Base-by-base conservation (phyloP, 108 stramenopile species). In the Cylindrotheca fusiformis region DNA sequence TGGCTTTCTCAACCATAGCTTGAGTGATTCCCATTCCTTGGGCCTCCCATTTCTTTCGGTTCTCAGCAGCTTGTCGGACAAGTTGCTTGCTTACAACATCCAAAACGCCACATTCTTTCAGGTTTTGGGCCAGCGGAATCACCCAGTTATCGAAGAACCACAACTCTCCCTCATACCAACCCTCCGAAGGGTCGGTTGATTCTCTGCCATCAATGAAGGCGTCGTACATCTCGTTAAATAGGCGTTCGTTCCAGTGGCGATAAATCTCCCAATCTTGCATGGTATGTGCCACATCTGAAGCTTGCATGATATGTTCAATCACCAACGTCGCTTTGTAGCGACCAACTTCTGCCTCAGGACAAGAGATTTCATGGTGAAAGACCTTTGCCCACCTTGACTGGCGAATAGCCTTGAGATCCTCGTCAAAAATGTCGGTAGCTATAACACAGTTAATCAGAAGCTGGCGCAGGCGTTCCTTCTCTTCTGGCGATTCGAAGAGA, bases 221-320 rank as follows among this genome's bases (percentile, higher is more conserved):
- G 20, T 44, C 32, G 21, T 55, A 72, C 20, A 72, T 30, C 47
- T 82, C 81, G 22, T 61, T n/a, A 50, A 76, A 82, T 21, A 82
- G 57, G 20, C 65, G 69, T 22, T 65, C 55, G 65, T 82, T 82
- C 81, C 81, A 82, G 32, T 75, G 76, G 8, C 49, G 44, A 48
- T 76, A 82, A n/a, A 76, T 74, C 5, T 69, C 59, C 74, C 74
- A 82, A 45, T 78, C 65, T 61, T 82, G 81, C 77, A 82, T 82
- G 1, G 81, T 78, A 32, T 82, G 81, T 12, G 77, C 56, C 12
- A 82, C 76, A 65, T 82, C 81, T 1, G 77, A 65, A 25, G 75
- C 81, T 51, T 77, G 76, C 21, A 82, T 74, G 32, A 82, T 58
- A 29, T 78, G 77, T 55, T 78, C 81, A 32, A 81, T 60, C 3